Evolutionary conservation across 495 filamentous ascomycete species (phyloP), one percentile per base, ranked within the genome.

Genomic region (Venustampulla echinocandica): DNA sequence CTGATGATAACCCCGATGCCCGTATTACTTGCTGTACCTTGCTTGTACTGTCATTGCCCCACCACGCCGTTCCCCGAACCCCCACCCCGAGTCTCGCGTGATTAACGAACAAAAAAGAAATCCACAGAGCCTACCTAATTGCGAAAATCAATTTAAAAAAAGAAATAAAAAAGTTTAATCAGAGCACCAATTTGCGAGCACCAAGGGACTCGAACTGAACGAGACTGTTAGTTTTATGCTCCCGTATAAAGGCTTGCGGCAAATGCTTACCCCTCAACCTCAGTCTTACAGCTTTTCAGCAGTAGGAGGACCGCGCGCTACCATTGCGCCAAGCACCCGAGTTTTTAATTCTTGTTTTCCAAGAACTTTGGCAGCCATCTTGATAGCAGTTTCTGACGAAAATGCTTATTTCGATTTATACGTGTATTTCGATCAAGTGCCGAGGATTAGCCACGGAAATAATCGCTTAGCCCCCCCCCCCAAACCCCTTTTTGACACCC

Each of bases 271-370:
- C 62, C 62, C 62, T 60, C 62, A 65, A 64, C 62, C 62, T 65
- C 62, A 49, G 46, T 52, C 25, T 46, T 50, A 50, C 39, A 47
- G 25, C 38, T 20, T 30, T 33, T 30, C 22, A 35, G 38, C 30
- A 44, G 38, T 65, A 65, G 62, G 62, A 65, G 62, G 62, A 62
- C 62, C 62, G 61, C 62, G 62, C 62, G 62, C 62, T 65, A 65
- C 62, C 62, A 64, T 62, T 62, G 58, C 60, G 59, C 52, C 58
- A 61, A 61, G 49, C 33, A 24, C 49, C 54, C 53, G 6, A n/a
- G n/a, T n/a, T n/a, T n/a, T 40, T 20, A n/a, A 17, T 21, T 40
- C 10, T 21, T n/a, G 10, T 40, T 40, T 40, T 6, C 7, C 18
- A 6, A 40, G 18, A 22, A 21, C 18, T 22, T 40, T 40, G 10